A percentile compares a stretch with the other conserved stretches of the same genome.
phyloP scores from a whole-genome alignment of 208 protist species.

The Phytomonas sp. region DNA sequence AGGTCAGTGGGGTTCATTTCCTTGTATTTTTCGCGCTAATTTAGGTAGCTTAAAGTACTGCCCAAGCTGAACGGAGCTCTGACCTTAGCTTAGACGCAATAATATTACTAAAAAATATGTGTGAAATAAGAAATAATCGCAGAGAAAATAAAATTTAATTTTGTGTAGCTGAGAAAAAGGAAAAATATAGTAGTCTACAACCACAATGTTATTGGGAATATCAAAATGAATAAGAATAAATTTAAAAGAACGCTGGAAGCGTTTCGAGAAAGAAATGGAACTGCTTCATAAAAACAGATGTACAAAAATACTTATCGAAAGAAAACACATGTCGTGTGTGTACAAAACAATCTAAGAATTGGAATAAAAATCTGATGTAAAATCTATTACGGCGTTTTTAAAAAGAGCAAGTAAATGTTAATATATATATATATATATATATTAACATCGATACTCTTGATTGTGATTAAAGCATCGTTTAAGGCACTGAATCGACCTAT shows the following conservation, averaged over 20 bases:
- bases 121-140: background rate
- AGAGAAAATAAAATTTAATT: background rate
- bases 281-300: background rate
- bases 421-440: constrained; percentile 3
- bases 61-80: too few species aligned
- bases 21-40: too few species aligned
- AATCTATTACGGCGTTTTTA: background rate
- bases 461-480: background rate
- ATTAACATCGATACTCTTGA: background rate
- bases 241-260: background rate
- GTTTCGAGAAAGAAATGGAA: constrained; percentile 4
- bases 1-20: too few species aligned
- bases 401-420: constrained; percentile 12
- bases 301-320: background rate
- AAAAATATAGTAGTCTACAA: background rate
- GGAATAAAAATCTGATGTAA: constrained; percentile 1
- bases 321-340: background rate
- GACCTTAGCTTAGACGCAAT: too few species aligned
- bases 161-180: background rate
- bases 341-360: constrained; percentile 2
- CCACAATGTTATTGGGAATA: background rate
- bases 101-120: background rate
- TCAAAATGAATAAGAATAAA: background rate
- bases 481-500: background rate
- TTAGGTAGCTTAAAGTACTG: too few species aligned